These are phyloP conservation scores for Fusarium liriodendri DNA, from an alignment of 2,329 filamentous ascomycete genomes.

Conservation along the genomic window DNA sequence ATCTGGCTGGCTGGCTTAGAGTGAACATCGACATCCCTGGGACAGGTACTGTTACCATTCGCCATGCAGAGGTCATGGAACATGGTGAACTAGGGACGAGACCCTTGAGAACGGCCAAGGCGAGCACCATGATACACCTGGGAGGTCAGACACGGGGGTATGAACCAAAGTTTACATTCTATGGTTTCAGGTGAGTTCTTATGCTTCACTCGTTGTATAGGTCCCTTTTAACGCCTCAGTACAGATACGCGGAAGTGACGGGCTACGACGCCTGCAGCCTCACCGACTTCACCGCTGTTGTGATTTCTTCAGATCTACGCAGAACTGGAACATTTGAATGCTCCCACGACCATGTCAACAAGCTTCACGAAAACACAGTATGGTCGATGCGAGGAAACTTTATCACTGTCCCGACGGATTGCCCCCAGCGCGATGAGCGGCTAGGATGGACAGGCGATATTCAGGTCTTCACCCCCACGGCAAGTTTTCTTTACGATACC, in stretches of 20 bases:
- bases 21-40: background rate
- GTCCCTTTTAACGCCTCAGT: background rate
- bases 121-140: background rate
- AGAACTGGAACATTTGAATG: background rate
- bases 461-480: background rate
- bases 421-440: background rate
- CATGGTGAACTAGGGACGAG: background rate
- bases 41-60: background rate
- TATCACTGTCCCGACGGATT: background rate
- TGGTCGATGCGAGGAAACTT: background rate
- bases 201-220: accelerated
- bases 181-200: background rate
- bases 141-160: background rate
- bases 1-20: background rate
- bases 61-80: background rate
- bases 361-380: background rate
- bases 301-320: background rate
- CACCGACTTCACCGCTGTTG: background rate
- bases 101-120: background rate
- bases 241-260: background rate
- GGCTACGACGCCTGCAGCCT: background rate
- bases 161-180: background rate
- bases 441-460: background rate
- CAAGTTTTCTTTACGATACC: background rate
- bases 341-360: background rate